Conservation (phyloP, 345 rosid species). For the Murraya paniculata region DNA sequence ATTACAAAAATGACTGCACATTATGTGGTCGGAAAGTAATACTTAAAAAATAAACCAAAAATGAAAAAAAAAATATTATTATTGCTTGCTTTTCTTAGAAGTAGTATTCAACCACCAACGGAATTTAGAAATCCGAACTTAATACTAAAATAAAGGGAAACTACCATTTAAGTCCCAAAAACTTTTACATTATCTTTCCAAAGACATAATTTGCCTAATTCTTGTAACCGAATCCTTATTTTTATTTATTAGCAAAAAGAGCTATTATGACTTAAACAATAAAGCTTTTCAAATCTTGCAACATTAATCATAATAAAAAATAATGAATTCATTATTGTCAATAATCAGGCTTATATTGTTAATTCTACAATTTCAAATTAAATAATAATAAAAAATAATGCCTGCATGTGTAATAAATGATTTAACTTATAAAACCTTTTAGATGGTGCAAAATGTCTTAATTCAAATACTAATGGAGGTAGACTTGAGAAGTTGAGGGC, state of each 20-base stretch:
- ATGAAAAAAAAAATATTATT: background rate
- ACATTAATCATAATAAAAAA: no score
- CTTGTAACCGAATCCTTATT: background rate
- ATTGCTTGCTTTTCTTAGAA: constrained; percentile 14
- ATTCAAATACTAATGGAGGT: background rate
- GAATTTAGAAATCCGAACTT: background rate
- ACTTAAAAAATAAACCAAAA: background rate
- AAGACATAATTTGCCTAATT: background rate
- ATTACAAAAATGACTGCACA: background rate
- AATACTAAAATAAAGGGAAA: background rate
- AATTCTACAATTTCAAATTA: no score
- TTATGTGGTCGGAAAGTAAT: background rate
- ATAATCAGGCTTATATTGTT: background rate
- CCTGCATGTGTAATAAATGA: no score
- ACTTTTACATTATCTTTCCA: background rate
- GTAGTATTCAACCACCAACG: background rate
- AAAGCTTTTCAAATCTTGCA: background rate
- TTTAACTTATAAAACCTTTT: no score
- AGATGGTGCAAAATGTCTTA: background rate
- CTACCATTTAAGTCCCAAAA: background rate
- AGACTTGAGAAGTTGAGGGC: background rate
- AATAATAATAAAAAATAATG: no score
- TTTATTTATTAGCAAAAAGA: background rate
- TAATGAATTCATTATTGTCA: no score
- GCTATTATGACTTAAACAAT: background rate